Evolutionary conservation across 345 rosid species (phyloP), one percentile per base, ranked within the genome.

Genomic region (Raphanus raphanistrum): DNA sequence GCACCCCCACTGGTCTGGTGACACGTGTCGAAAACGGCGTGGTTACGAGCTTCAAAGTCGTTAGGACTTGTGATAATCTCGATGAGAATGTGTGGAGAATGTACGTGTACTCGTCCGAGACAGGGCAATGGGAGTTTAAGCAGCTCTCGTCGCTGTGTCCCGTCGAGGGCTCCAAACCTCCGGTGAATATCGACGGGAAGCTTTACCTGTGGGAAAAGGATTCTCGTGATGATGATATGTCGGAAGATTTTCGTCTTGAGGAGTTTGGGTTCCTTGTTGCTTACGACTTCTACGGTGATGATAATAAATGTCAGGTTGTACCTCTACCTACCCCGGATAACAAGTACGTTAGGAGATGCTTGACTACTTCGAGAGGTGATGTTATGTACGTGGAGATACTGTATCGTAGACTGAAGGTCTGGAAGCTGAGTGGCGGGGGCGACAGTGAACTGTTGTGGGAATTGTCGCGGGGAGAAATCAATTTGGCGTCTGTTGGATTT

Each of bases 101-200:
- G 11, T 27, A 10, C 15, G 75, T 71, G 26, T 71, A 71, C 9
- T 71, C 66, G 5, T 71, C 75, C 15, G 55, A 38, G 75, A 59
- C 38, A n/a, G 58, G 75, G 7, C 5, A 27, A 28, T 71, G 75
- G 75, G 59, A 3, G 41, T 59, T 13, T 4, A 71, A 59, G 6
- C 36, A 3, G 7, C 66, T 59, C 27, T 5, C 15, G 16, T 59
- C 66, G 13, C 15, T 66, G 13, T 13, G 33, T 25, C 58, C 3
- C 6, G 12, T 66, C 25, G 0, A 8, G n/a, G 59, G 8, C 27
- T 27, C 10, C 7, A 4, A 13, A 4, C 25, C 25, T 67, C 29
- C 71, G 2, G 9, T 66, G 58, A 45, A 35, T 35, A 1, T 70
- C 65, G 29, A 57, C 4, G 65, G 54, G 33, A 35, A 11, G n/a